These are phyloP conservation scores for Mycena epipterygia DNA, from an alignment of 768 basidiomycete genomes.

Conservation along the genomic window DNA sequence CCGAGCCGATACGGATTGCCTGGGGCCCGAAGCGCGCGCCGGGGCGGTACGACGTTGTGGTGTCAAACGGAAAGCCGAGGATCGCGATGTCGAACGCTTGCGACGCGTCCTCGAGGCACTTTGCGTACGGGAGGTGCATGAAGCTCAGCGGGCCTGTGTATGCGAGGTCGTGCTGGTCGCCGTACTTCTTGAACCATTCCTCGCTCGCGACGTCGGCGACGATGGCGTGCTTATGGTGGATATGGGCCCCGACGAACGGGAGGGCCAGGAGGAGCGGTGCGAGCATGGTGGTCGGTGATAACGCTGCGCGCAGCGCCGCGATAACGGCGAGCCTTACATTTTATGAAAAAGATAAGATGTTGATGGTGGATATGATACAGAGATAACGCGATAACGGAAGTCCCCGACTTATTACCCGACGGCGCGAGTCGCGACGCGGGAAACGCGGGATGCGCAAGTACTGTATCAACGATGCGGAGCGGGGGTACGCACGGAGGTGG, in stretches of 20 bases:
- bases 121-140: conserved; percentile 72
- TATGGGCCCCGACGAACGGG: conserved; percentile 11
- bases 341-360: not conserved
- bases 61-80: conserved; percentile 72
- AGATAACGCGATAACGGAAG: not conserved
- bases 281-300: conserved; percentile 1
- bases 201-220: conserved; percentile 20
- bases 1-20: conserved; percentile 70
- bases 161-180: conserved; percentile 55
- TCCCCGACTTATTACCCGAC: not conserved
- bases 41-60: conserved; percentile 57
- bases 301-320: not conserved
- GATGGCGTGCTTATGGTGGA: not conserved
- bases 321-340: conserved; percentile 3
- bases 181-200: conserved; percentile 28
- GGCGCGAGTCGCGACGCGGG: no score
- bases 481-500: no score
- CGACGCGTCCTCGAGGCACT: conserved; percentile 39
- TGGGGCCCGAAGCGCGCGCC: conserved; percentile 77
- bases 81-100: conserved; percentile 67
- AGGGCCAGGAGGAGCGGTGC: not conserved
- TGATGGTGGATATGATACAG: not conserved
- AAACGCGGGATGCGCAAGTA: no score
- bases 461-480: no score
- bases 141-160: conserved; percentile 77